Conservation (phyloP, 306 rosid species). For the Urtica urens region DNA sequence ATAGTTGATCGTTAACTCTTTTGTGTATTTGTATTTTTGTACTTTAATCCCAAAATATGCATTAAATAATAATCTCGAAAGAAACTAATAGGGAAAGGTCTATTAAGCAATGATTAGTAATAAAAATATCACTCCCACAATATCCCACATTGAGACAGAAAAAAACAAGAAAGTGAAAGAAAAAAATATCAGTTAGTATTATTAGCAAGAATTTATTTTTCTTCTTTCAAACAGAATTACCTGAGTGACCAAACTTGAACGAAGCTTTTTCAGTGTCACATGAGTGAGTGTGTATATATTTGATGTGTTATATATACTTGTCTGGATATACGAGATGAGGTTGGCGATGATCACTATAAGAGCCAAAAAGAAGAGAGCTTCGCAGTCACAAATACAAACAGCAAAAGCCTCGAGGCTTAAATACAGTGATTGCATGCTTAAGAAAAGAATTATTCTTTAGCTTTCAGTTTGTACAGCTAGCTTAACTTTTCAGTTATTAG, state of each 20-base stretch:
- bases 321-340: background rate
- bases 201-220: constrained; percentile 5
- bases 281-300: background rate
- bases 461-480: constrained; percentile 11
- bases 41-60: background rate
- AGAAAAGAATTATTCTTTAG: constrained; percentile 35
- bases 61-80: constrained; percentile 3
- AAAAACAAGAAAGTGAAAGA: background rate
- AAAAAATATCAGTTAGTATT: constrained; percentile 2
- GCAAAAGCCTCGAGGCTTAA: background rate
- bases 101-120: constrained; percentile 14
- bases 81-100: constrained; percentile 19
- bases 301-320: background rate
- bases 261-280: background rate
- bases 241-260: constrained; percentile 15
- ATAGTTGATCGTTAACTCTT: background rate
- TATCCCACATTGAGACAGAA: constrained; percentile 28
- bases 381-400: background rate
- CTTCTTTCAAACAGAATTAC: constrained; percentile 16
- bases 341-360: too few species aligned
- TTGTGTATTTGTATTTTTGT: background rate
- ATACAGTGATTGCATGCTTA: constrained; percentile 20
- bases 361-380: background rate
- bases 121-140: background rate
- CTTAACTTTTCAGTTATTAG: constrained; percentile 1